Evolutionary conservation across 352 stramenopile species (phyloP), one percentile per base, ranked within the genome.

Genomic region (Pythium guiyangense): DNA sequence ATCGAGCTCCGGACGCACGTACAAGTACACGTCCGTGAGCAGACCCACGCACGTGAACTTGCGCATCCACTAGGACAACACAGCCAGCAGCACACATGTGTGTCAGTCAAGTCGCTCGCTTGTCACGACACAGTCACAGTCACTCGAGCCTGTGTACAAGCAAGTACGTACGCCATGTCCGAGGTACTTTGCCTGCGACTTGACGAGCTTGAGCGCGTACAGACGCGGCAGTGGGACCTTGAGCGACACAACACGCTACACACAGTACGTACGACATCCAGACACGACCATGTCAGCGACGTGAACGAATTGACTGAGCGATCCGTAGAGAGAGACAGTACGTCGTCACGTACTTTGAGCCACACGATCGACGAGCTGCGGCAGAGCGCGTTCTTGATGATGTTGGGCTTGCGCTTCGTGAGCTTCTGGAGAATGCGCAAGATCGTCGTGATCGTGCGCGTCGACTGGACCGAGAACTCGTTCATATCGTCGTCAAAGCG

Each of bases 1-100:
- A 49, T 93, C 74, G 40, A 93, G 66, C 52, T 90, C 76, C 0
- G 83, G 80, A 22, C 80, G 78, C 37, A 93, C 80, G 61, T 91
- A 67, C 39, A 93, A 39, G 61, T 93, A 93, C 25, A 93, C 67
- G 42, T 90, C 80, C 3, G 80, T 91, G 22, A 93, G 69, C 56
- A 93, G 37, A 43, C 77, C 76, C 51, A 89, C 79, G 53, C 84
- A 93, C 4, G 84, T 93, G 56, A 88, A 93, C 66, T 93, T 93
- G 46, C 84, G 84, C 48, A 90, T 66, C 84, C 84, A 93, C 84
- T 93, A 22, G 22, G 22, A 22, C 22, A 22, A 22, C 22, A 22
- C 22, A 1, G 22, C 0, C 22, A 22, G 22, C 22, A 22, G 22
- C 22, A 22, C 1, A 22, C 22, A 22, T 22, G n/a, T n/a, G n/a